Conservation (phyloP, 2,329 filamentous ascomycete species). For the Beauveria sp. region DNA sequence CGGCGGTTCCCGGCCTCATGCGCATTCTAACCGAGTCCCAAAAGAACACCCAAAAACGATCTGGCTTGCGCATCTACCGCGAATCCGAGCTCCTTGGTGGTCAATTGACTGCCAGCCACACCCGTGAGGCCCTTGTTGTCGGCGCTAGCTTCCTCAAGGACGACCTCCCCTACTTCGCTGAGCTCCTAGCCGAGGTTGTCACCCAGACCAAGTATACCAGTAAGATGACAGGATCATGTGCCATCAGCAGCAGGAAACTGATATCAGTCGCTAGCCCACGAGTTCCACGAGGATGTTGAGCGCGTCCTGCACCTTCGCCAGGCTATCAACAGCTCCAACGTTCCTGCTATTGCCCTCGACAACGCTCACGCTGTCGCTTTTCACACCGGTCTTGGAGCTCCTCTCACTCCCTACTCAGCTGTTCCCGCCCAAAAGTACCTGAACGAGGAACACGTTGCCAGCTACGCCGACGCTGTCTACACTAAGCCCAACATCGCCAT, state of each 20-base stretch:
- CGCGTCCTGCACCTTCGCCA: conserved; percentile 71
- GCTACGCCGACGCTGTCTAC: conserved; percentile 73
- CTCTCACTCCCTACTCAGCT: conserved; percentile 64
- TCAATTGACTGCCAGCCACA: conserved; percentile 80
- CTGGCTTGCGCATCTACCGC: conserved; percentile 84
- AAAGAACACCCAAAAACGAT: conserved; percentile 79
- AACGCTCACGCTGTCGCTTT: conserved; percentile 81
- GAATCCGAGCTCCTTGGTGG: conserved; percentile 93
- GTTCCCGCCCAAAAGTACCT: conserved; percentile 74
- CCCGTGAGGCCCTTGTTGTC: conserved; percentile 85
- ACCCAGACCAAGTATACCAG: conserved; percentile 78
- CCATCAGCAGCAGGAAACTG: conserved; percentile 6
- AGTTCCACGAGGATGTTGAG: conserved; percentile 83
- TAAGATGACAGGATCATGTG: conserved; percentile 33
- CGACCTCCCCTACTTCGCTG: conserved; percentile 94
- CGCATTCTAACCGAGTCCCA: conserved; percentile 17
- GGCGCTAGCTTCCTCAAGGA: conserved; percentile 92
- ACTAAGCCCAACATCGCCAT: conserved; percentile 85
- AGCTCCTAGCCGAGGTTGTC: conserved; percentile 88
- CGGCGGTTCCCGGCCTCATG: conserved; percentile 38
- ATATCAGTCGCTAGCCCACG: conserved; percentile 55
- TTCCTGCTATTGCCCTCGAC: conserved; percentile 67
- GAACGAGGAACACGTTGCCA: conserved; percentile 63
- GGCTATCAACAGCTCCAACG: conserved; percentile 58
- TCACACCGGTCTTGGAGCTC: conserved; percentile 82